Evolutionary conservation across 345 rosid genomes (phyloP).

Genomic region (Pistacia atlantica): DNA sequence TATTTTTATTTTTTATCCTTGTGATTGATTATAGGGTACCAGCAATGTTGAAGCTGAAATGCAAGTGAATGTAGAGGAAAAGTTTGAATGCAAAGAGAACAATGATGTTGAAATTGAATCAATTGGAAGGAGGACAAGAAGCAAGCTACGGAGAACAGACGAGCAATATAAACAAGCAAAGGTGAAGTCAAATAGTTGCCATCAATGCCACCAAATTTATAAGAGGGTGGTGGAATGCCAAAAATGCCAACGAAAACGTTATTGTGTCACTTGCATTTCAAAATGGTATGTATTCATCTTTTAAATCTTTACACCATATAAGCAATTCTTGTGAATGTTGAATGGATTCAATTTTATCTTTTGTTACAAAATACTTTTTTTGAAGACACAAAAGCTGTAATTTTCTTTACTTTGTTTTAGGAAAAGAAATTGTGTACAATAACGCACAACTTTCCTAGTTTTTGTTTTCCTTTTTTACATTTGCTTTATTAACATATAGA

Average conservation of each 20-base stretch:
- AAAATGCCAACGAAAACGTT: not conserved
- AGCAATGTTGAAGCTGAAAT: not conserved
- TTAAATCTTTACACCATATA: not conserved
- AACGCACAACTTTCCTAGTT: too few relatives aligned
- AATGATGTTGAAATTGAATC: not conserved
- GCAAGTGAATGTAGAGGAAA: slow-evolving; percentile 25
- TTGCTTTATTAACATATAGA: too few relatives aligned
- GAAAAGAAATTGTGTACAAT: too few relatives aligned
- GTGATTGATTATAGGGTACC: slow-evolving; percentile 7
- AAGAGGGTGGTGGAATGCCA: not conserved
- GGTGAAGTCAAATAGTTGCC: not conserved
- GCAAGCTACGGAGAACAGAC: not conserved
- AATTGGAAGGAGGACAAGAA: not conserved
- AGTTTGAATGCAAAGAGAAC: not conserved
- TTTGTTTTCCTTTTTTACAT: too few relatives aligned
- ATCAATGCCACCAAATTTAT: not conserved
- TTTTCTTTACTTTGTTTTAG: too few relatives aligned
- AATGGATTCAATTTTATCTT: not conserved
- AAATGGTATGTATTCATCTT: not conserved
- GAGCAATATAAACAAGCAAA: not conserved
- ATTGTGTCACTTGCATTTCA: not conserved
- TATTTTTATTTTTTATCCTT: not conserved
- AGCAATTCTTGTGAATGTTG: not conserved
- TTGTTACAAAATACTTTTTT: not conserved
- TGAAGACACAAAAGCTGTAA: too few relatives aligned